These are phyloP conservation scores for Paecilomyces formosus DNA, from an alignment of 2,329 filamentous ascomycete species.

Conservation along the genomic window DNA sequence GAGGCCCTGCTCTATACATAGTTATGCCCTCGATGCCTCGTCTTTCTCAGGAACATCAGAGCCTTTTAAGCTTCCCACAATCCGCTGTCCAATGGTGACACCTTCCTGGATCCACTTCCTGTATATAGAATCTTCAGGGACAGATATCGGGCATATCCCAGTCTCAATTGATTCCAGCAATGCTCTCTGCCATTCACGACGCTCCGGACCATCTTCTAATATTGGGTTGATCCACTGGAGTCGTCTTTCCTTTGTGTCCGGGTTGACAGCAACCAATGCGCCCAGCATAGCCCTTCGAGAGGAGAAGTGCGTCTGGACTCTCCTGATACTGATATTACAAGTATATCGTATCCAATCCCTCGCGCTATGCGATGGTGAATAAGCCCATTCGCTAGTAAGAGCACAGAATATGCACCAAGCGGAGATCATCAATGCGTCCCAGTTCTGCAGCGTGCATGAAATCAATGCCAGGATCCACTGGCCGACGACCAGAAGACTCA, in stretches of 20 bases:
- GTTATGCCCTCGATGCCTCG: no score
- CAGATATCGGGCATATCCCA: not conserved
- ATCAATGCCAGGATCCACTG: not conserved
- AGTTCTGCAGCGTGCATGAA: not conserved
- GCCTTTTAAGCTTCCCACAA: not conserved
- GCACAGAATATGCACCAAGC: not conserved
- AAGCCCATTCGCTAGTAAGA: not conserved
- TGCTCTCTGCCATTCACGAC: not conserved
- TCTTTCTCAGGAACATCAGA: not conserved
- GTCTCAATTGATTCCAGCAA: not conserved
- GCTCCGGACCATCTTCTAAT: not conserved
- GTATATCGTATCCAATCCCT: not conserved
- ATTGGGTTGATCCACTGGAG: not conserved
- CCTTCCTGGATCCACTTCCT: not conserved
- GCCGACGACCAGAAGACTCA: not conserved
- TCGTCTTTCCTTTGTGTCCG: not conserved
- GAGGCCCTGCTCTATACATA: no score
- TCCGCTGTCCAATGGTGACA: no score
- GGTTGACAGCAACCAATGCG: not conserved
- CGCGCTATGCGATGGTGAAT: not conserved
- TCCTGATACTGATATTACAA: not conserved
- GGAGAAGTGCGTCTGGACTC: not conserved
- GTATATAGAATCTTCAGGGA: not conserved
- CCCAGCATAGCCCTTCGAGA: not conserved
- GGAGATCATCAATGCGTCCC: not conserved